Conservation (phyloP, 176 grass and related monocot species). For the Bothriochloa decipiens region DNA sequence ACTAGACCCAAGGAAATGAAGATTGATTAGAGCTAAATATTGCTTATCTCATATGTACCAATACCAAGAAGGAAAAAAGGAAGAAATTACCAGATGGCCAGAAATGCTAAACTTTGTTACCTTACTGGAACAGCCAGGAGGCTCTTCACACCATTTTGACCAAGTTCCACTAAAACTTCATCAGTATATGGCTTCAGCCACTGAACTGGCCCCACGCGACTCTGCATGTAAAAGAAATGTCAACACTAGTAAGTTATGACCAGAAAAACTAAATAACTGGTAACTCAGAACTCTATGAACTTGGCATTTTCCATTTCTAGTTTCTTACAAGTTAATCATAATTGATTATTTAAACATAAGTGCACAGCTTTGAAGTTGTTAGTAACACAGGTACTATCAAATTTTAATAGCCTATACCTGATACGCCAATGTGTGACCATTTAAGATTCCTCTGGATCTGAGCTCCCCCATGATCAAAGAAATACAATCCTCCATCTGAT, state of each 20-base stretch:
- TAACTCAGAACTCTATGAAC: conserved; percentile 2
- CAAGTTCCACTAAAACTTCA: conserved; percentile 85
- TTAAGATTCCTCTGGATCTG: conserved; percentile 80
- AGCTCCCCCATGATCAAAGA: conserved; percentile 89
- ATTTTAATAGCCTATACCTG: conserved; percentile 53
- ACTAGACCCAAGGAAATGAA: conserved; percentile 4
- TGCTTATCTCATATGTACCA: not conserved
- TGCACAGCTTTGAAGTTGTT: not conserved
- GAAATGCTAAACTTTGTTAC: conserved; percentile 47
- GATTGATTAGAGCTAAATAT: not conserved
- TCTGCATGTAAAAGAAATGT: conserved; percentile 61
- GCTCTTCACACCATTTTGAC: conserved; percentile 83
- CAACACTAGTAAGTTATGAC: not conserved
- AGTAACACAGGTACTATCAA: conserved; percentile 24
- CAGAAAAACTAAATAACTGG: not conserved
- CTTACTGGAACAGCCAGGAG: conserved; percentile 95
- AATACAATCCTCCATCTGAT: conserved; percentile 98
- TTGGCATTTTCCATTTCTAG: not conserved
- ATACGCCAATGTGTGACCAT: conserved; percentile 84
- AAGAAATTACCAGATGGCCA: not conserved
- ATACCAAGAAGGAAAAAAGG: no score
- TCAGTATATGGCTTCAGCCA: conserved; percentile 99
- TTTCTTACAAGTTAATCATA: not conserved
- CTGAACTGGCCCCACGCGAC: conserved; percentile 89
- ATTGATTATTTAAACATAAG: conserved; percentile 16